Evolutionary conservation across 768 basidiomycete genomes (phyloP).

Genomic region (Termitomyces sp.): DNA sequence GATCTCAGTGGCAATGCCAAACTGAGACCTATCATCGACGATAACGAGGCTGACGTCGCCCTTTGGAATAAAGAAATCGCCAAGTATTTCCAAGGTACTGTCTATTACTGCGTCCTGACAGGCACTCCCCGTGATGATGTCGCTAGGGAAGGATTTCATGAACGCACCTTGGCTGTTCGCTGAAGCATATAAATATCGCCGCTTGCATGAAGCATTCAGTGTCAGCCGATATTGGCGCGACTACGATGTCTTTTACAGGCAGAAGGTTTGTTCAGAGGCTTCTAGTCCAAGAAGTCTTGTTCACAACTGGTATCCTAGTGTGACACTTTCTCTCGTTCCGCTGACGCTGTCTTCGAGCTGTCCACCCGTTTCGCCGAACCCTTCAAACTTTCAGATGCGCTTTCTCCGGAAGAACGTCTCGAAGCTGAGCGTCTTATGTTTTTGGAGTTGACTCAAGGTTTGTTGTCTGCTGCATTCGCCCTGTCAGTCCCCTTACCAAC

Average conservation of each 20-base stretch:
- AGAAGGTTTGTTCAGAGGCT: conserved; percentile 53
- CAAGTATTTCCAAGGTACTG: conserved; percentile 82
- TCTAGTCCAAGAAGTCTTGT: background rate
- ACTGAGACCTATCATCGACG: conserved; percentile 85
- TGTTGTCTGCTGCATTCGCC: conserved; percentile 13
- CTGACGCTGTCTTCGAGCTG: conserved; percentile 90
- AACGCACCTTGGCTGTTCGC: conserved; percentile 96
- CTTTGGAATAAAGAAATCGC: conserved; percentile 98
- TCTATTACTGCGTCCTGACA: background rate
- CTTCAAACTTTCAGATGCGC: conserved; percentile 55
- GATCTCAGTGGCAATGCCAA: conserved; percentile 83
- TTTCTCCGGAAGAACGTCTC: conserved; percentile 49
- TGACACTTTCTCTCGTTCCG: conserved; percentile 92
- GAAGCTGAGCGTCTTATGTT: conserved; percentile 86
- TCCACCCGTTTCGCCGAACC: conserved; percentile 90
- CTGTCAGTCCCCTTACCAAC: conserved; percentile 2
- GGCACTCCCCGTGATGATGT: background rate
- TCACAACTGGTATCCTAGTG: conserved; percentile 43
- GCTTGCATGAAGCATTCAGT: conserved; percentile 91
- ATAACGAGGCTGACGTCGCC: conserved; percentile 87
- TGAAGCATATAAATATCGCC: conserved; percentile 90
- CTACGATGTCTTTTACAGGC: conserved; percentile 94
- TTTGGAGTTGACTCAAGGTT: conserved; percentile 88
- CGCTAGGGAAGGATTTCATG: conserved; percentile 83
- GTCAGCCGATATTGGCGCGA: conserved; percentile 85